Evolutionary conservation across 2,329 filamentous ascomycete species (phyloP), one percentile per base, ranked within the genome.

Genomic region (Pseudonectria buxi): DNA sequence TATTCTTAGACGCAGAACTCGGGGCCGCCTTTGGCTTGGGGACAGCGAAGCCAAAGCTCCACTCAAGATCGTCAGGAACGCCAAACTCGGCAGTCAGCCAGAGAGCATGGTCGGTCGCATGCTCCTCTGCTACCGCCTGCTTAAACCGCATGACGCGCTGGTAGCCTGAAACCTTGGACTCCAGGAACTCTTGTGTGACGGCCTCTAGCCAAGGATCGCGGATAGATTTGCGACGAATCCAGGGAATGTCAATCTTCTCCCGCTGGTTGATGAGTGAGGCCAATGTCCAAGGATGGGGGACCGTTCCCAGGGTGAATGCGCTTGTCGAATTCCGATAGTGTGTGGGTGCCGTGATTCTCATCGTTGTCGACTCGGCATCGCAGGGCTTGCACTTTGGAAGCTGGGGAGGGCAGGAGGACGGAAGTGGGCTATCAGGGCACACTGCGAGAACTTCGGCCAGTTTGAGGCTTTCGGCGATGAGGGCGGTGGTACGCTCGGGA

Each of bases 201-300:
- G 75, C 74, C 9, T 67, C 65, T 37, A 95, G 68, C 88, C 89
- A 98, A 3, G 74, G 64, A 57, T 98, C 87, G 16, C 89, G 85
- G 22, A 71, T 63, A 1, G 83, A 80, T 36, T 82, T 66, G 39
- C 80, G 72, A 30, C 82, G 75, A 42, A 89, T 74, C 66, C 78
- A 83, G 7, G 68, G 59, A 2, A 81, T 62, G 31, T 81, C 81
- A 32, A 86, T 65, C 2, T 71, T 64, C 3, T 77, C 69, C 27
- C 75, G 70, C 39, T 78, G 72, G 44, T 78, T 72, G 39, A 78
- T 71, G 13, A 96, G 67, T 10, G 78, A 75, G 35, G 80, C 74
- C 28, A 87, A 70, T 2, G 89, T 95, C 67, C 88, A 94, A 0
- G 92, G 92, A 57, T 98, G 92, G 1, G 90, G 90, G 10, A 96